These are phyloP conservation scores for Gossypium davidsonii DNA, from an alignment of 441 rosid genomes.

Conservation along the genomic window DNA sequence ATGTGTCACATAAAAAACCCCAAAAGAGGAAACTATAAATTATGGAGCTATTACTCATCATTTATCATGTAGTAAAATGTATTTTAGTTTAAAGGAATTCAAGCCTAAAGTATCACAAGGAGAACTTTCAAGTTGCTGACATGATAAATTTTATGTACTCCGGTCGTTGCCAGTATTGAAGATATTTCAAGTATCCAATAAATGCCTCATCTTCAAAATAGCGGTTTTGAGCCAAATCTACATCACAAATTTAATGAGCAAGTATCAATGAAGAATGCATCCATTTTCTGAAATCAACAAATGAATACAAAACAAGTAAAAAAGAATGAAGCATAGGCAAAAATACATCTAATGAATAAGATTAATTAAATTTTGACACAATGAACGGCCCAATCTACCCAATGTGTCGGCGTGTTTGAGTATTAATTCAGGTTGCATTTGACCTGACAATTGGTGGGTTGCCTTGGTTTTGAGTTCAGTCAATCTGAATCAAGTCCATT, in stretches of 20 bases:
- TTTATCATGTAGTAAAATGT: background rate
- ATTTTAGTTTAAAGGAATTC: background rate
- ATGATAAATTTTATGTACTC: slow-evolving; percentile 83
- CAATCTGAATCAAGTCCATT: no score
- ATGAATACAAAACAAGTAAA: background rate
- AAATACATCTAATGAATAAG: background rate
- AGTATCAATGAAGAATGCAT: background rate
- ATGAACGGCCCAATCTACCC: background rate
- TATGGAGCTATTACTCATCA: background rate
- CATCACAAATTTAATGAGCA: slow-evolving; percentile 15
- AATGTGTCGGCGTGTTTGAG: background rate
- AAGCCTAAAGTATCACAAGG: background rate
- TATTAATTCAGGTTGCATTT: background rate
- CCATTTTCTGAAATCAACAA: background rate
- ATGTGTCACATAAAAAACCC: slow-evolving; percentile 8
- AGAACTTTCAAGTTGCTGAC: slow-evolving; percentile 39
- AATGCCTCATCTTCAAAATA: slow-evolving; percentile 96
- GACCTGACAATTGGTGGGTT: no score
- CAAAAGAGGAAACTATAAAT: background rate
- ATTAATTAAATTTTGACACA: background rate
- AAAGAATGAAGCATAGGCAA: background rate
- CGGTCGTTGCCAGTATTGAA: slow-evolving; percentile 91
- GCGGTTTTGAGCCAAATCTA: slow-evolving; percentile 97
- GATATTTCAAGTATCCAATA: slow-evolving; percentile 91
- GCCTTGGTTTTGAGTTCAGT: no score